Conservation (phyloP, 805 yeast species). For the Pichia pseudocactophila region DNA sequence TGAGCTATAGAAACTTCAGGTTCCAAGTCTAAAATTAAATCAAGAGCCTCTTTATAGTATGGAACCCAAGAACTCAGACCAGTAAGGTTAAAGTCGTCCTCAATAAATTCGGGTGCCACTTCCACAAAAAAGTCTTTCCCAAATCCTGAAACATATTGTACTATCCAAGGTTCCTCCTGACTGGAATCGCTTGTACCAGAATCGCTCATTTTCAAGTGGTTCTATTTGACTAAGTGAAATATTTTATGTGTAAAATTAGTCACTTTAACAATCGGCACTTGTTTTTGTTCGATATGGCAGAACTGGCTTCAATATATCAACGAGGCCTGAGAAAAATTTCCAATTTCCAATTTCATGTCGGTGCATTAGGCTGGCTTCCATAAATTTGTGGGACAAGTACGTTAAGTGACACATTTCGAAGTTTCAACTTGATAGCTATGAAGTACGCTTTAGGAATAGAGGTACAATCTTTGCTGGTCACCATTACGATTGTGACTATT, state of each 20-base stretch:
- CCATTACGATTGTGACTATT: neutral
- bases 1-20: conserved; percentile 47
- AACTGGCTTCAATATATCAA: neutral
- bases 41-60: conserved; percentile 84
- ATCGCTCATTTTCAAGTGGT: too few species aligned
- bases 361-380: too few species aligned
- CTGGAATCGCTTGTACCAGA: conserved; percentile 17
- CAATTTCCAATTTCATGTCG: too few species aligned
- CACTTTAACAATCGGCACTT: too few species aligned
- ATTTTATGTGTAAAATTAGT: too few species aligned
- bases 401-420: too few species aligned
- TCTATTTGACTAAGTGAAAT: too few species aligned
- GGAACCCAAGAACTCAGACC: conserved; percentile 83
- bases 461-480: neutral
- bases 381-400: too few species aligned
- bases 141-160: conserved; percentile 65
- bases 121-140: conserved; percentile 90
- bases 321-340: neutral
- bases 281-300: too few species aligned
- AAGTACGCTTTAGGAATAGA: neutral
- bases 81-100: conserved; percentile 92
- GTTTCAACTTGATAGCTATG: neutral
- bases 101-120: conserved; percentile 85
- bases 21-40: conserved; percentile 82
- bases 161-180: conserved; percentile 66